A percentile compares a stretch with the other conserved stretches of the same genome.
Evolutionary conservation across 2,329 filamentous ascomycete species (phyloP).

Genomic region (Beauveria scarabaeidicola): DNA sequence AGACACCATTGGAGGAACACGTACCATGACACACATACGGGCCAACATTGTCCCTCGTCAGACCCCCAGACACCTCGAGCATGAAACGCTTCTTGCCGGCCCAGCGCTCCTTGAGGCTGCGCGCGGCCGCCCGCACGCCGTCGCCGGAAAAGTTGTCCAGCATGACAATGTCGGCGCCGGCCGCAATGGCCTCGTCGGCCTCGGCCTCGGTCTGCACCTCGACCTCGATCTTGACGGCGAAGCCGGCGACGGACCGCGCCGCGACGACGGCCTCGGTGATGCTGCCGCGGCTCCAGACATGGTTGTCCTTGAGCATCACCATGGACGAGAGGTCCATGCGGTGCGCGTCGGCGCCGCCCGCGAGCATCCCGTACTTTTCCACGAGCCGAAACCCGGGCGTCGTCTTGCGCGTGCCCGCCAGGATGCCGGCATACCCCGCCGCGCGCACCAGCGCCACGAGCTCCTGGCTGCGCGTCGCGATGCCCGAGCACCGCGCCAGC

Average conservation of each 20-base stretch:
- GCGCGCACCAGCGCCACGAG: conserved; percentile 48
- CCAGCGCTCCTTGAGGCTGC: conserved; percentile 72
- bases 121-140: conserved; percentile 66
- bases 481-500: conserved; percentile 81
- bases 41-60: conserved; percentile 77
- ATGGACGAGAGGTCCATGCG: conserved; percentile 85
- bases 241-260: conserved; percentile 77
- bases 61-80: conserved; percentile 84
- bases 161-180: conserved; percentile 94
- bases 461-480: conserved; percentile 61
- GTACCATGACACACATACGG: conserved; percentile 67
- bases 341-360: conserved; percentile 87
- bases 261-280: conserved; percentile 80
- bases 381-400: conserved; percentile 92
- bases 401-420: conserved; percentile 96
- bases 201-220: conserved; percentile 84
- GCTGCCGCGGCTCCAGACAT: conserved; percentile 83
- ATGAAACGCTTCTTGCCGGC: conserved; percentile 64
- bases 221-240: conserved; percentile 90
- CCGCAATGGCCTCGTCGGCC: conserved; percentile 82
- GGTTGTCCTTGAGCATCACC: conserved; percentile 99
- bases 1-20: conserved; percentile 23
- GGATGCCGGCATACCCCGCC: conserved; percentile 68
- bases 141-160: conserved; percentile 87
- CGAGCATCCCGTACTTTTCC: conserved; percentile 96